These are phyloP conservation scores for Borovskyia barvae DNA, from an alignment of 208 protist species.

Conservation along the genomic window DNA sequence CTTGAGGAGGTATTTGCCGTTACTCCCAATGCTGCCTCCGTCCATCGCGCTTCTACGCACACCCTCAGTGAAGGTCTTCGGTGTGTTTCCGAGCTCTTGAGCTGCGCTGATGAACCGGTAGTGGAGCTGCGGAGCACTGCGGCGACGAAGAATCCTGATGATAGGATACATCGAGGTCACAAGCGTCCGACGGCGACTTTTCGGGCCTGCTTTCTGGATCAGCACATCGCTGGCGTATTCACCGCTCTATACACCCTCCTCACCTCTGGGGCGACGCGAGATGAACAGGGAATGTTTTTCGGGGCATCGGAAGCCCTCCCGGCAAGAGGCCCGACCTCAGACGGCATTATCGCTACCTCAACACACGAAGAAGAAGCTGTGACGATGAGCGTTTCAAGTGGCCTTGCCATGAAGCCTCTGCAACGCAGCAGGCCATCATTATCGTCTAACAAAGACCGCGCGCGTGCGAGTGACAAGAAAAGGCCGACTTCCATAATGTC, in stretches of 20 bases:
- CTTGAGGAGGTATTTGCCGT: slow-evolving; percentile 76
- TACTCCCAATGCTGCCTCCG: slow-evolving; percentile 9
- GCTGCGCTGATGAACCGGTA: slow-evolving; percentile 43
- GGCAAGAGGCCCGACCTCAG: not conserved
- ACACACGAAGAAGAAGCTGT: slow-evolving; percentile 4
- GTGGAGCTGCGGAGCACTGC: slow-evolving; percentile 9
- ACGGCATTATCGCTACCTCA: not conserved
- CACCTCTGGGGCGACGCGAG: slow-evolving; percentile 33
- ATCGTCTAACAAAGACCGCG: too few relatives aligned
- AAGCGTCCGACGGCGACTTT: slow-evolving; percentile 34
- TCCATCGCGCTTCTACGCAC: slow-evolving; percentile 37
- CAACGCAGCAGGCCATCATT: too few relatives aligned
- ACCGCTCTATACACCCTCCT: slow-evolving; percentile 67
- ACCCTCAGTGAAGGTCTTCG: slow-evolving; percentile 64
- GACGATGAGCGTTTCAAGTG: not conserved
- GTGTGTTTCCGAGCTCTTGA: slow-evolving; percentile 71
- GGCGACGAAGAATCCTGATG: not conserved
- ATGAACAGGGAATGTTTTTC: too few relatives aligned
- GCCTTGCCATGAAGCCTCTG: too few relatives aligned
- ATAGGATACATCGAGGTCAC: not conserved
- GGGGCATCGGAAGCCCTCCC: too few relatives aligned
- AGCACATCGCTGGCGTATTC: slow-evolving; percentile 68
- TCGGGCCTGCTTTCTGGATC: slow-evolving; percentile 46
- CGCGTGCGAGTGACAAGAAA: not conserved
- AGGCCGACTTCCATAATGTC: slow-evolving; percentile 48